Evolutionary conservation across 139 green algal genomes (phyloP).

Genomic region (Eudorina sp.): DNA sequence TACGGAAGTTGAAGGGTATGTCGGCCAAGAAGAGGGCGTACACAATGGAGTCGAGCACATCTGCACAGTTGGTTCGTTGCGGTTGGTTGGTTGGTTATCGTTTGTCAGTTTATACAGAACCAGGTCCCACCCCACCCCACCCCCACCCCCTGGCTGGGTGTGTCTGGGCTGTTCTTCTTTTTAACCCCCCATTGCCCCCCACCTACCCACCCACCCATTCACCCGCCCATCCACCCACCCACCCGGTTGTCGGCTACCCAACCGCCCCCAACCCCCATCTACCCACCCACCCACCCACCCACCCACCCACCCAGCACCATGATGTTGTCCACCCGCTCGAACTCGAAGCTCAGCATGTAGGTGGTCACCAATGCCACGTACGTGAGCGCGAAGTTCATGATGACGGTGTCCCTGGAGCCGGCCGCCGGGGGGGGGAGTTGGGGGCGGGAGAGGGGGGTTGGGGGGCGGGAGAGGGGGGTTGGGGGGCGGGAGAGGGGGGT

Average conservation of each 20-base stretch:
- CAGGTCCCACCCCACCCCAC: too few species aligned
- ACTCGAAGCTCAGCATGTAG: background rate
- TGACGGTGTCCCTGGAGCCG: conserved; percentile 2
- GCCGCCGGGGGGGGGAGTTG: background rate
- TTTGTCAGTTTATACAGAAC: too few species aligned
- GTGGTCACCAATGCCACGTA: conserved; percentile 32
- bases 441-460: background rate
- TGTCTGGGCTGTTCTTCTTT: background rate
- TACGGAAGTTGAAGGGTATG: conserved; percentile 36
- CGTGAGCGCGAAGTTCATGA: background rate
- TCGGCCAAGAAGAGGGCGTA: conserved; percentile 1
- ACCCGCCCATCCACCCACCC: too few species aligned
- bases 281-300: background rate
- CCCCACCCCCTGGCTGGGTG: too few species aligned
- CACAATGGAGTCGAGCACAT: background rate
- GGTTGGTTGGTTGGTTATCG: too few species aligned
- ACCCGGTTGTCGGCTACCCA: background rate
- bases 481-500: background rate
- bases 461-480: background rate
- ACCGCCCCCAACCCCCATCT: background rate
- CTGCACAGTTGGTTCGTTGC: too few species aligned
- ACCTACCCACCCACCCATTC: too few species aligned
- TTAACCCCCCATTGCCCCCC: background rate
- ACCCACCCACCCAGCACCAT: background rate
- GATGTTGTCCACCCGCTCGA: background rate